A percentile compares a stretch with the other conserved stretches of the same genome.
Conservation (phyloP, 1,139 yeast species). For the Zygoascus hellenicus region DNA sequence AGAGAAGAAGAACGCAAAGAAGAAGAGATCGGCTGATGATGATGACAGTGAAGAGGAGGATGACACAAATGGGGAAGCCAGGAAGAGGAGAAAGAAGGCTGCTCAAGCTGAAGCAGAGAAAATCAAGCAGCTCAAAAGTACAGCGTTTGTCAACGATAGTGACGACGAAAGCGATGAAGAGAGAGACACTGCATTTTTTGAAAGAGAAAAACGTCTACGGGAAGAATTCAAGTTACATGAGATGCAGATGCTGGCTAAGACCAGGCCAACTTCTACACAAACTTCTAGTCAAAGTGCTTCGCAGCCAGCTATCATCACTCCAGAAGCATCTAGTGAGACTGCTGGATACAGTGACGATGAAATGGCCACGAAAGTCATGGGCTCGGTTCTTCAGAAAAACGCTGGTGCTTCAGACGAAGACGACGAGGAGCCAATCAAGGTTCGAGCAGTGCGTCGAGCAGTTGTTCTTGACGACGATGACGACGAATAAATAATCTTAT, state of each 20-base stretch:
- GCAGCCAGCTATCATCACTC: too few relatives aligned
- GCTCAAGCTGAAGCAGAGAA: conserved; percentile 18
- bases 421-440: conserved; percentile 8
- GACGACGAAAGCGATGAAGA: conserved; percentile 68
- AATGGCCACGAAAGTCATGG: not conserved
- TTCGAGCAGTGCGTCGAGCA: not conserved
- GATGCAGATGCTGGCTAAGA: too few relatives aligned
- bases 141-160: conserved; percentile 54
- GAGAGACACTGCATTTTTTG: conserved; percentile 48
- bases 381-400: not conserved
- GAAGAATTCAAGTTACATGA: conserved; percentile 15
- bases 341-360: too few relatives aligned
- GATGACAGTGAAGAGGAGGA: conserved; percentile 10
- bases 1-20: conserved; percentile 9
- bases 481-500: conserved; percentile 7
- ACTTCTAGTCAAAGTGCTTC: too few relatives aligned
- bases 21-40: conserved; percentile 8
- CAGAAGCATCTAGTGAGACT: too few relatives aligned
- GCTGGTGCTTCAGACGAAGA: conserved; percentile 7
- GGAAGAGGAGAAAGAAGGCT: conserved; percentile 14
- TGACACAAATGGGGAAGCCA: conserved; percentile 7
- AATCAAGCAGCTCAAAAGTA: conserved; percentile 19
- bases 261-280: too few relatives aligned
- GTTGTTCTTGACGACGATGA: conserved; percentile 19
- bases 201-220: conserved; percentile 52